Evolutionary conservation across 208 protist genomes (phyloP).

Genomic region (Tritrichomonas foetus): DNA sequence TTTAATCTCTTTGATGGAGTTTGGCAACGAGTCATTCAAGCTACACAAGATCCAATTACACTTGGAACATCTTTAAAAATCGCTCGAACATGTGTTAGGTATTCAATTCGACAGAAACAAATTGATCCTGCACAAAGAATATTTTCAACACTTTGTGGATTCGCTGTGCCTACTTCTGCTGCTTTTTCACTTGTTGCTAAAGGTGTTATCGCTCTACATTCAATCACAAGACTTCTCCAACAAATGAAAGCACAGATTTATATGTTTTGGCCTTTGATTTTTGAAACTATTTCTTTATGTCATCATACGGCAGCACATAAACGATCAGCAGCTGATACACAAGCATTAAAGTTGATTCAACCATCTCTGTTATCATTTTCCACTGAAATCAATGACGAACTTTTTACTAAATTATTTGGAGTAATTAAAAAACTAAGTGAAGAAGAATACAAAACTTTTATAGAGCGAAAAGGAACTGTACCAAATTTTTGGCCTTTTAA

Average conservation of each 20-base stretch:
- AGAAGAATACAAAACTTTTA: neutral
- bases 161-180: neutral
- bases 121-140: neutral
- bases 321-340: neutral
- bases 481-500: constrained; percentile 26
- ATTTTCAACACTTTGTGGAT: neutral
- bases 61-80: neutral
- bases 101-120: neutral
- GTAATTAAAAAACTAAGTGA: neutral
- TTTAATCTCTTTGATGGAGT: neutral
- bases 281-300: neutral
- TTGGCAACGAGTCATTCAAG: neutral
- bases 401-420: neutral
- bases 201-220: neutral
- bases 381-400: neutral
- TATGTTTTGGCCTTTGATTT: constrained; percentile 5
- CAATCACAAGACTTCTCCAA: neutral
- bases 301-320: constrained; percentile 17
- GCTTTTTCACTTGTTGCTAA: neutral
- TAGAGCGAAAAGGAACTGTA: neutral
- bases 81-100: neutral
- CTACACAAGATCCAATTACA: neutral
- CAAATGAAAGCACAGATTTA: neutral
- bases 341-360: neutral
- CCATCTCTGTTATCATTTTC: neutral